These are phyloP conservation scores for Penicillium sumatraense DNA, from an alignment of 2,329 filamentous ascomycete genomes.

Conservation along the genomic window DNA sequence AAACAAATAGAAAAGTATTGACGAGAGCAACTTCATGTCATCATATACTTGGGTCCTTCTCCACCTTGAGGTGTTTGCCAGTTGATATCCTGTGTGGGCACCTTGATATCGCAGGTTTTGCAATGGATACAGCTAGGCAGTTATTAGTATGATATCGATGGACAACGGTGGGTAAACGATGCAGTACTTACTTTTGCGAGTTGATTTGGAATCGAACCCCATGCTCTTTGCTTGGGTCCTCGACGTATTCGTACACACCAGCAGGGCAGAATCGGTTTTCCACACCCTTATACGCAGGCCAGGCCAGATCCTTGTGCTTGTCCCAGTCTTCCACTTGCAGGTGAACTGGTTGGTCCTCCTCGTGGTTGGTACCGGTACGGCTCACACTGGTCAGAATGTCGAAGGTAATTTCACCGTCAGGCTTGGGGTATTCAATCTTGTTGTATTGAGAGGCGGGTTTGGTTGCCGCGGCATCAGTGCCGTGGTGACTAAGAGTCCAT, in stretches of 20 bases:
- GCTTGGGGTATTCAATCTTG: constrained; percentile 97
- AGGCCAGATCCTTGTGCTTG: constrained; percentile 79
- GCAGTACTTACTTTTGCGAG: constrained; percentile 80
- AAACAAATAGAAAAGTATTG: not conserved
- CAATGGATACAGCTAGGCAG: constrained; percentile 87
- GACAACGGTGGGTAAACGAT: not conserved
- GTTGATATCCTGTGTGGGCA: constrained; percentile 94
- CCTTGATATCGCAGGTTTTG: constrained; percentile 99
- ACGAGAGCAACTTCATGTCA: constrained; percentile 50
- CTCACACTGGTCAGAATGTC: constrained; percentile 96
- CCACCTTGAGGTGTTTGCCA: constrained; percentile 95
- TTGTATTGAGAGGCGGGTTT: constrained; percentile 76
- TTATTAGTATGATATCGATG: constrained; percentile 19
- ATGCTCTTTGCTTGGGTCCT: constrained; percentile 82
- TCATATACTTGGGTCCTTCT: constrained; percentile 70
- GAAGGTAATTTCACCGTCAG: constrained; percentile 91
- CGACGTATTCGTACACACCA: constrained; percentile 96
- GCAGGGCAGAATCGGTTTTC: constrained; percentile 98
- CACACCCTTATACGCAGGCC: constrained; percentile 84
- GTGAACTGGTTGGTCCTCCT: constrained; percentile 97
- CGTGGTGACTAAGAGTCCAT: constrained; percentile 89
- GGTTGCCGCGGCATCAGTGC: constrained; percentile 76
- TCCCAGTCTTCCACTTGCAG: constrained; percentile 96
- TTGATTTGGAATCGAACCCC: constrained; percentile 98
- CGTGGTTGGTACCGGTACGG: constrained; percentile 95